These are phyloP conservation scores for Lodderomyces oxycetoniae DNA, from an alignment of 1,139 yeast genomes.

Conservation along the genomic window DNA sequence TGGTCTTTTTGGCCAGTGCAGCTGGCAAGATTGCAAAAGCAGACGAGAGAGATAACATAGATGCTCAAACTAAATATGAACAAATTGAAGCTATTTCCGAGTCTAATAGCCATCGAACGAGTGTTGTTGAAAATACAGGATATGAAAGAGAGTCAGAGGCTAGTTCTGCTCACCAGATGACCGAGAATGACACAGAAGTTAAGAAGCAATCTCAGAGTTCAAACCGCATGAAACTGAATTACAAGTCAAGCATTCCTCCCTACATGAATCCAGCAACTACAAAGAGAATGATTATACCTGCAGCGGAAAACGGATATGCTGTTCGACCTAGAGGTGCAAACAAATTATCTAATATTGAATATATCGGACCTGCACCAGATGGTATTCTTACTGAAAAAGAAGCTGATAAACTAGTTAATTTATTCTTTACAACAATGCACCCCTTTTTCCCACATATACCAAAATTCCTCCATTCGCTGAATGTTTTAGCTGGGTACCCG, in stretches of 20 bases:
- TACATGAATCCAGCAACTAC: constrained; percentile 14
- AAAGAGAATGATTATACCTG: constrained; percentile 21
- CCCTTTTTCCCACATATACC: constrained; percentile 91
- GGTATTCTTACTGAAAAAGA: constrained; percentile 65
- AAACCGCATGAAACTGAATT: neutral
- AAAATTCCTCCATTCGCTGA: constrained; percentile 60
- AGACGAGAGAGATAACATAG: constrained; percentile 61
- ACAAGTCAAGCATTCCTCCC: constrained; percentile 11
- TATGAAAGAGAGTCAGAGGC: neutral
- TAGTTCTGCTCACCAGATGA: neutral
- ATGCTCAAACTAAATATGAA: constrained; percentile 55
- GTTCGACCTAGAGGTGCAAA: constrained; percentile 53
- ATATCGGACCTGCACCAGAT: constrained; percentile 48
- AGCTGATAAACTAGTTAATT: constrained; percentile 56
- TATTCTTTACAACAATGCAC: constrained; percentile 75
- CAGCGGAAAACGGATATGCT: constrained; percentile 42
- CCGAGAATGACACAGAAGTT: neutral
- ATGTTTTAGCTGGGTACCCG: constrained; percentile 71
- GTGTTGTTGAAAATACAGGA: constrained; percentile 1
- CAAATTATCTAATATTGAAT: constrained; percentile 55
- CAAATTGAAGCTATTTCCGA: constrained; percentile 31
- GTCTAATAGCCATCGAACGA: constrained; percentile 8
- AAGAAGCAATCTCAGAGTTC: neutral
- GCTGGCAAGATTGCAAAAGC: constrained; percentile 70
- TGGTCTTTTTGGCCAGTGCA: constrained; percentile 68